Percentiles rank a stretch among this genome's conserved stretches.
phyloP scores from a whole-genome alignment of 306 rosid species.

The Quercus robur region DNA sequence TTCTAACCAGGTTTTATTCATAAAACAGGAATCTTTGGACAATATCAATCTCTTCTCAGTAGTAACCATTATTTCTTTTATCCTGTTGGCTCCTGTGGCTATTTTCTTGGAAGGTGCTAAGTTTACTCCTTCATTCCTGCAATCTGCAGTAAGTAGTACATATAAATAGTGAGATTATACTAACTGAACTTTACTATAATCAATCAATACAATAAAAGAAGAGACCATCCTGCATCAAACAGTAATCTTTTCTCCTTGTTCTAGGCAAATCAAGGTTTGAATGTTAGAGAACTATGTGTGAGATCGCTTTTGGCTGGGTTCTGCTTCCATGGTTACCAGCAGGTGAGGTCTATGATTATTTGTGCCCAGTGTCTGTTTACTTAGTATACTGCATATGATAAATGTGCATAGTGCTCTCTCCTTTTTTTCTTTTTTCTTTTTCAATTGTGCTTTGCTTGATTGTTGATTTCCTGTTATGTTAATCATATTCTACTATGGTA shows the following conservation, averaged over 20 bases:
- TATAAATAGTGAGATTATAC: not conserved
- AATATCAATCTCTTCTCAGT: conserved; percentile 70
- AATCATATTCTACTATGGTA: no score
- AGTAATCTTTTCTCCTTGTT: not conserved
- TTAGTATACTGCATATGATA: not conserved
- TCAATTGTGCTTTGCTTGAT: not conserved
- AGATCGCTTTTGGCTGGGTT: conserved; percentile 60
- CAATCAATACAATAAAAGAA: not conserved
- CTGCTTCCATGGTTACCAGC: conserved; percentile 75
- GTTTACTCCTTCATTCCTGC: conserved; percentile 61
- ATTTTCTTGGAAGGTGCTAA: conserved; percentile 64
- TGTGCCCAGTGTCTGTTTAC: not conserved
- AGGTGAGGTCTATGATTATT: conserved; percentile 40
- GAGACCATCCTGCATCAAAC: conserved; percentile 8
- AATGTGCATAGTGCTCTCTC: not conserved
- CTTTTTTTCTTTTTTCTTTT: not conserved
- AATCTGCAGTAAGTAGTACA: conserved; percentile 45
- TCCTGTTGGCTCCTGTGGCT: conserved; percentile 50
- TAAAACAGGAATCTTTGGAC: conserved; percentile 63
- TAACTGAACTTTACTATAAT: not conserved
- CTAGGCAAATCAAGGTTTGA: conserved; percentile 64
- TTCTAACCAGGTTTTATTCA: conserved; percentile 8
- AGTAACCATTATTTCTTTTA: conserved; percentile 66
- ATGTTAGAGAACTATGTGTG: conserved; percentile 51
- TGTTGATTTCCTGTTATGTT: no score